Percentiles rank a stretch among this genome's conserved stretches.
Evolutionary conservation across 2,329 filamentous ascomycete species (phyloP).

Genomic region (Phoma sp.): DNA sequence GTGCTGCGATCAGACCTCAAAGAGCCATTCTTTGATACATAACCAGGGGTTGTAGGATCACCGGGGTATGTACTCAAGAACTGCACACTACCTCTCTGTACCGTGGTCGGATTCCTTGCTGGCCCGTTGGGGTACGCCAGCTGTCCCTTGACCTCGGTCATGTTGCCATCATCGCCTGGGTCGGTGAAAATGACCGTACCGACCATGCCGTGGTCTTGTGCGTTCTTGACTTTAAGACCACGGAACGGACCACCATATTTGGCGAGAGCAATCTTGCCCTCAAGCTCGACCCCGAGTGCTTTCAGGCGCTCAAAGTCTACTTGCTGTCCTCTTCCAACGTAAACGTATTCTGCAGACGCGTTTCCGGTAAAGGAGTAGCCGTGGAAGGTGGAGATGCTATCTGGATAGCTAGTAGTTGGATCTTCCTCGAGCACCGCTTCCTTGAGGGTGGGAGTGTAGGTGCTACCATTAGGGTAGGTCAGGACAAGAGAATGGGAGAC

Average conservation of each 20-base stretch:
- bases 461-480: constrained; percentile 44
- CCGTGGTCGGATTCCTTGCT: constrained; percentile 53
- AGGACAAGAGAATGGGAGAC: constrained; percentile 44
- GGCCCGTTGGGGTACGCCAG: constrained; percentile 52
- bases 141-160: constrained; percentile 54
- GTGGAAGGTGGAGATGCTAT: constrained; percentile 55
- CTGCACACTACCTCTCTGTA: constrained; percentile 55
- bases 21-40: constrained; percentile 81
- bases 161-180: constrained; percentile 54
- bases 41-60: constrained; percentile 59
- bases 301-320: constrained; percentile 55
- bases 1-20: constrained; percentile 70
- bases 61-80: constrained; percentile 67
- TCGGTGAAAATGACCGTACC: constrained; percentile 55
- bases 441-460: constrained; percentile 35
- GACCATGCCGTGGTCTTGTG: constrained; percentile 53
- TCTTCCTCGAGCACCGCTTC: constrained; percentile 45
- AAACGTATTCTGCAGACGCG: constrained; percentile 56
- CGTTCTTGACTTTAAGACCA: constrained; percentile 57
- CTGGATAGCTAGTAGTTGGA: constrained; percentile 43
- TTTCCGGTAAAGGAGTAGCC: constrained; percentile 56
- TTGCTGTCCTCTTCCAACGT: constrained; percentile 51
- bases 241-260: constrained; percentile 55
- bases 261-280: constrained; percentile 57
- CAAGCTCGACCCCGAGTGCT: constrained; percentile 50